Evolutionary conservation across 2,329 filamentous ascomycete species (phyloP), one percentile per base, ranked within the genome.

Genomic region (Claviceps humidiphila): DNA sequence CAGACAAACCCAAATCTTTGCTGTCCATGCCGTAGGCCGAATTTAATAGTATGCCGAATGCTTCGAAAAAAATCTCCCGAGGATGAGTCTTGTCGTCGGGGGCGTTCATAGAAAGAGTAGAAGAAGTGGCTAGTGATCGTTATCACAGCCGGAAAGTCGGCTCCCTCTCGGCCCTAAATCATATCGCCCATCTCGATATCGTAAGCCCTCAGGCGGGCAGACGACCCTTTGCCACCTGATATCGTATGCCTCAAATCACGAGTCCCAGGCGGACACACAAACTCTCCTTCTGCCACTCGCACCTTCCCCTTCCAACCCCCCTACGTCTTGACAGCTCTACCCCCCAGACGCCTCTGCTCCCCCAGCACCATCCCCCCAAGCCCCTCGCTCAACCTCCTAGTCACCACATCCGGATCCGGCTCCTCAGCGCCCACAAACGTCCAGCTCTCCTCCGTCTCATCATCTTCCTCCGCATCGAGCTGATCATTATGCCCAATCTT

Each of bases 361-460:
- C n/a, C 41, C 8, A n/a, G n/a, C 44, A 50, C 57, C 14, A 58
- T 45, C 6, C 56, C 57, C 37, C 52, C 57, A 24, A 68, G 57
- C 7, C 65, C 66, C 47, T 67, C 67, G 55, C 67, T 69, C 49
- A 73, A 58, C 52, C 67, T 68, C 62, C 66, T 68, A 14, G 68
- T 72, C 45, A 68, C 60, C 17, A 67, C 65, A 16, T 74, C 71
- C 1, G 71, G 67, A 47, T 75, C 72, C 0, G 69, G 70, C 56
- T 74, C 73, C 51, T 72, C 71, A 34, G 67, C 70, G 5, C 87
- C 89, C 20, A 96, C 78, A 67, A 96, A 89, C 0, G 90, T 96
- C 91, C 90, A 97, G 63, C 84, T 87, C 64, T 94, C 89, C 55
- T 85, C 84, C 13, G 84, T 82, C 37, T 82, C 70, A 13, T 77